Percentiles rank a stretch among this genome's conserved stretches.
phyloP scores from a whole-genome alignment of 306 rosid genomes.

The Acacia melanoxylon region DNA sequence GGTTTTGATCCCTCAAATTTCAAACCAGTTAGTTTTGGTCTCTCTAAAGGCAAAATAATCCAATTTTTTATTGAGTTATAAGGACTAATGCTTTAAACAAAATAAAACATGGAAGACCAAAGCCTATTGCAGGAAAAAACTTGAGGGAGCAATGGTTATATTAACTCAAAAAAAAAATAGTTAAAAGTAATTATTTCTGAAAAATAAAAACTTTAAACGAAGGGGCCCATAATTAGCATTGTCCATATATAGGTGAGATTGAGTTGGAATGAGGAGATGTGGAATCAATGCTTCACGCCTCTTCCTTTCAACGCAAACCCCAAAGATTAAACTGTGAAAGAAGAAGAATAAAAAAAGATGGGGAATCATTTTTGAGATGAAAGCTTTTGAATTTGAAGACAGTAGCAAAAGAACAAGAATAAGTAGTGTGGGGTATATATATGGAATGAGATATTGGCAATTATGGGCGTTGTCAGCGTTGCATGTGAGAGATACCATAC shows the following conservation, averaged over 20 bases:
- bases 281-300: conserved; percentile 38
- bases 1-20: no score
- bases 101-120: no score
- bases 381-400: background rate
- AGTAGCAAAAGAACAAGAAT: background rate
- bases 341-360: background rate
- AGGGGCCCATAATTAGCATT: background rate
- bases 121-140: no score
- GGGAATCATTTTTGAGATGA: background rate
- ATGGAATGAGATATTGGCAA: background rate
- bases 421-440: no score
- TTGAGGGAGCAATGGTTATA: no score
- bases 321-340: background rate
- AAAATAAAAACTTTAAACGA: background rate
- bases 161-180: no score
- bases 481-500: background rate
- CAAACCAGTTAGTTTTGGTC: no score
- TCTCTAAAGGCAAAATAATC: no score
- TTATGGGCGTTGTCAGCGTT: background rate
- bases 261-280: background rate
- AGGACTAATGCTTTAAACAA: no score
- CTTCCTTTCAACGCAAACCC: background rate
- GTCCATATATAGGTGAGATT: background rate
- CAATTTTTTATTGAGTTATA: no score
- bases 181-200: no score